phyloP scores from a whole-genome alignment of 176 grass and related monocot genomes.

The Pontederia crassipes region DNA sequence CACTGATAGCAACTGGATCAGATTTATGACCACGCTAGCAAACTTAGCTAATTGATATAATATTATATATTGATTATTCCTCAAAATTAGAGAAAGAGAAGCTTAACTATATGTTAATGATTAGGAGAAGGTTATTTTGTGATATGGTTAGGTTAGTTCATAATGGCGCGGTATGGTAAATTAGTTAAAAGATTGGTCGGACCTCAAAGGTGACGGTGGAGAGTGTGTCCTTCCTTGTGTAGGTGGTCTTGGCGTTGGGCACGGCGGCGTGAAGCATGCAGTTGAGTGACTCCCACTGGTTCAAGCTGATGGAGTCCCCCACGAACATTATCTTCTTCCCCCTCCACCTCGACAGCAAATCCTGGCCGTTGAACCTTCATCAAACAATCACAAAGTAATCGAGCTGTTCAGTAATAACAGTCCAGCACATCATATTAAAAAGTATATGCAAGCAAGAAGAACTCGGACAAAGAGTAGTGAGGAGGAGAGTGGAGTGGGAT shows the following conservation, averaged over 20 bases:
- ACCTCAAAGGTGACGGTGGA: slow-evolving; percentile 85
- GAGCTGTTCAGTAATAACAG: no score
- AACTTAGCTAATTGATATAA: background rate
- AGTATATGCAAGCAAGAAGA: background rate
- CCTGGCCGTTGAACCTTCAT: slow-evolving; percentile 55
- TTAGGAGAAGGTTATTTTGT: no score
- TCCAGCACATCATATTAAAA: background rate
- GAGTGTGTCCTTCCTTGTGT: slow-evolving; percentile 30
- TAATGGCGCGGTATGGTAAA: background rate
- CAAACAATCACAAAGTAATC: no score
- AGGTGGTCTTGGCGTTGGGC: slow-evolving; percentile 47
- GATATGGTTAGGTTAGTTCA: background rate
- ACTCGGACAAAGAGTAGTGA: background rate
- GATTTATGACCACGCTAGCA: no score
- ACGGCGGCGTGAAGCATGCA: slow-evolving; percentile 87
- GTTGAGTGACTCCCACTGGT: slow-evolving; percentile 88
- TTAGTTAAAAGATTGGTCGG: background rate
- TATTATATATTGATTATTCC: background rate
- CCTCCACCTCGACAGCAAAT: slow-evolving; percentile 48
- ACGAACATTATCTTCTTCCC: slow-evolving; percentile 99
- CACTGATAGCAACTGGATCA: background rate
- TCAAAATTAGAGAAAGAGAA: background rate
- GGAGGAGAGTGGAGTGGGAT: no score
- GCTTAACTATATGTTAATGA: background rate
- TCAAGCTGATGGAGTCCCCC: slow-evolving; percentile 90